Conservation (phyloP, 2,329 filamentous ascomycete species). For the Penicillium sp. region DNA sequence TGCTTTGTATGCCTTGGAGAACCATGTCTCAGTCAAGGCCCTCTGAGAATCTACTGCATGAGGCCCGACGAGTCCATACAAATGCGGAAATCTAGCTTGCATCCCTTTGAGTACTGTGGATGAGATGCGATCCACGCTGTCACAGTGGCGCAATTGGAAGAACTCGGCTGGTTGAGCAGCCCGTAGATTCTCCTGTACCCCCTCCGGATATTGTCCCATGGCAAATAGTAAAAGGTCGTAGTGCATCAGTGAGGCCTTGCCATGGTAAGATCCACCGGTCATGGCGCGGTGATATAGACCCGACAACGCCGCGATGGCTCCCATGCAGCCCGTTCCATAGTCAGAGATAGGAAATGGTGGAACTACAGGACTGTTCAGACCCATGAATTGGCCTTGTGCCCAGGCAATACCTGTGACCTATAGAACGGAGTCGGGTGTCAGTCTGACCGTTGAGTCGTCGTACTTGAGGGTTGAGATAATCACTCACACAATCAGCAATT, state of each 20-base stretch:
- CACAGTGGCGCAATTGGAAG: slow-evolving; percentile 52
- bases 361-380: slow-evolving; percentile 33
- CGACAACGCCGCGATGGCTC: slow-evolving; percentile 59
- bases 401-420: slow-evolving; percentile 39
- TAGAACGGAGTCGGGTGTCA: not conserved
- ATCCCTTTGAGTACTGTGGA: slow-evolving; percentile 53
- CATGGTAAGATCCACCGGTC: slow-evolving; percentile 60
- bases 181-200: slow-evolving; percentile 50
- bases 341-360: slow-evolving; percentile 50
- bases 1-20: slow-evolving; percentile 39
- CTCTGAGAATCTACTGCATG: slow-evolving; percentile 26
- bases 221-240: slow-evolving; percentile 63
- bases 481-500: slow-evolving; percentile 60
- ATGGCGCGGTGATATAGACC: slow-evolving; percentile 59
- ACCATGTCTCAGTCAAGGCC: slow-evolving; percentile 47
- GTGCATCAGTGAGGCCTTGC: slow-evolving; percentile 59
- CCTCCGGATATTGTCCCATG: slow-evolving; percentile 51
- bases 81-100: slow-evolving; percentile 47
- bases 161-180: slow-evolving; percentile 48
- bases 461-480: too few species aligned
- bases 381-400: slow-evolving; percentile 41
- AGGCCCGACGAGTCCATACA: slow-evolving; percentile 40
- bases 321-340: slow-evolving; percentile 68
- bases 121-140: slow-evolving; percentile 62
- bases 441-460: not conserved